These are phyloP conservation scores for Aureobasidium sp. DNA, from an alignment of 2,329 filamentous ascomycete genomes.

Conservation along the genomic window DNA sequence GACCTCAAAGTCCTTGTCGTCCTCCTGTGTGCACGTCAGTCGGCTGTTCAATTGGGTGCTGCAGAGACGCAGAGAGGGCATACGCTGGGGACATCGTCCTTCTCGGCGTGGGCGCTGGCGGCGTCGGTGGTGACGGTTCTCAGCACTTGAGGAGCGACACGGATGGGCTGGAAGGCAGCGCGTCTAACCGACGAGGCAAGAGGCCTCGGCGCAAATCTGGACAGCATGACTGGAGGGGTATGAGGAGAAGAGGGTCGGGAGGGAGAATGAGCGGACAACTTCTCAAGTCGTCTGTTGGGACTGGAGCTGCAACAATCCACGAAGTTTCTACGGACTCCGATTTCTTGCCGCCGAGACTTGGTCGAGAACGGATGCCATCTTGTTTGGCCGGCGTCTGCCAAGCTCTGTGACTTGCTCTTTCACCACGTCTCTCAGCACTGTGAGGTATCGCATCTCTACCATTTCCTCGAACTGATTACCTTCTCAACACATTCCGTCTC, in stretches of 20 bases:
- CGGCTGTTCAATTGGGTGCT: not conserved
- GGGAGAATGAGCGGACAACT: constrained; percentile 6
- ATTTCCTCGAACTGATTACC: not conserved
- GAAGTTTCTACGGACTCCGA: constrained; percentile 13
- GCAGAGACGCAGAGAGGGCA: constrained; percentile 21
- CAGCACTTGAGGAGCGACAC: constrained; percentile 45
- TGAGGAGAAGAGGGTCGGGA: not conserved
- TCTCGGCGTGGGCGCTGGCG: constrained; percentile 82
- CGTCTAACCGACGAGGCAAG: constrained; percentile 28
- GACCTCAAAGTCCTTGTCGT: constrained; percentile 88
- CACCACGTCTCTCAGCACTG: not conserved
- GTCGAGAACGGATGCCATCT: not conserved
- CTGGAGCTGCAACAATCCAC: constrained; percentile 12
- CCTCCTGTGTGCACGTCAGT: constrained; percentile 53
- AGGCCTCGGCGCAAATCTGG: constrained; percentile 31
- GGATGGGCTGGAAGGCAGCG: constrained; percentile 28
- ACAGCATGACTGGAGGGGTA: constrained; percentile 26
- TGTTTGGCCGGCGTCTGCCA: not conserved
- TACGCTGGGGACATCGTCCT: constrained; percentile 62
- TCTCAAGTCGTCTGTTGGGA: constrained; percentile 14
- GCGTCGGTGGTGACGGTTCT: constrained; percentile 92
- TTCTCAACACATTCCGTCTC: not conserved
- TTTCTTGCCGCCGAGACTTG: constrained; percentile 16
- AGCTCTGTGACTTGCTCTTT: not conserved
- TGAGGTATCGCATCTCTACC: not conserved